A percentile compares a stretch with the other conserved stretches of the same genome.
Evolutionary conservation across 2,329 filamentous ascomycete genomes (phyloP).

Genomic region (Rhinocladiella mackenziei): DNA sequence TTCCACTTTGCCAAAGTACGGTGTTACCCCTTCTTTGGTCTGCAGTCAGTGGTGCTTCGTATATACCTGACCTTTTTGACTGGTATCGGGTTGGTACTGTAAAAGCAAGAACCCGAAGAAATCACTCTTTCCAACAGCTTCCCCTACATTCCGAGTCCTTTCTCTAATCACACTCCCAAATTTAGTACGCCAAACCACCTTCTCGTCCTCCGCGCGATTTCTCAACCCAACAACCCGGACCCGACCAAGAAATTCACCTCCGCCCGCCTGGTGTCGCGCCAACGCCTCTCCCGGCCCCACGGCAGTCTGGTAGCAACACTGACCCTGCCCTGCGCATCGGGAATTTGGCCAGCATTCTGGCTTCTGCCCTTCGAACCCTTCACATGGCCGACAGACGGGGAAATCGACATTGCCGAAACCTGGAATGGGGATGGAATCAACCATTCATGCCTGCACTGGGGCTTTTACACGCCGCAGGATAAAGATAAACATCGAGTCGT

Average conservation of each 20-base stretch:
- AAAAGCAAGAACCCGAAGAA: too few species aligned
- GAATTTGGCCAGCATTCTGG: conserved; percentile 31
- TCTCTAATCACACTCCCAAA: not conserved
- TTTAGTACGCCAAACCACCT: conserved; percentile 23
- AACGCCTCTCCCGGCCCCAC: conserved; percentile 22
- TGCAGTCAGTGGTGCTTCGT: too few species aligned
- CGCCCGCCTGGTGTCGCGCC: conserved; percentile 26
- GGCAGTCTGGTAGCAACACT: conserved; percentile 26
- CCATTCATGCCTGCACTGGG: conserved; percentile 29
- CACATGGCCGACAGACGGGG: conserved; percentile 28
- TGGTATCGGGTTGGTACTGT: too few species aligned
- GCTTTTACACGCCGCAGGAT: conserved; percentile 26
- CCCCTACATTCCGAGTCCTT: not conserved
- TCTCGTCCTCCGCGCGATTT: conserved; percentile 27
- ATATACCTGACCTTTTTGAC: too few species aligned
- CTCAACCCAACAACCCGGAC: conserved; percentile 17
- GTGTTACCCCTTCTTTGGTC: too few species aligned
- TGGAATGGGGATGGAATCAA: conserved; percentile 29
- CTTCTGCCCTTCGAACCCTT: conserved; percentile 29
- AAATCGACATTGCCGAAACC: conserved; percentile 29
- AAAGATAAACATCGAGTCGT: conserved; percentile 28
- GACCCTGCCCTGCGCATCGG: conserved; percentile 22
- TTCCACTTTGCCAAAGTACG: too few species aligned
- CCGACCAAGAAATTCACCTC: conserved; percentile 27
- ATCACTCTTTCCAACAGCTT: too few species aligned